Evolutionary conservation across 2,329 filamentous ascomycete species (phyloP).

Genomic region (Fusarium agapanthi): DNA sequence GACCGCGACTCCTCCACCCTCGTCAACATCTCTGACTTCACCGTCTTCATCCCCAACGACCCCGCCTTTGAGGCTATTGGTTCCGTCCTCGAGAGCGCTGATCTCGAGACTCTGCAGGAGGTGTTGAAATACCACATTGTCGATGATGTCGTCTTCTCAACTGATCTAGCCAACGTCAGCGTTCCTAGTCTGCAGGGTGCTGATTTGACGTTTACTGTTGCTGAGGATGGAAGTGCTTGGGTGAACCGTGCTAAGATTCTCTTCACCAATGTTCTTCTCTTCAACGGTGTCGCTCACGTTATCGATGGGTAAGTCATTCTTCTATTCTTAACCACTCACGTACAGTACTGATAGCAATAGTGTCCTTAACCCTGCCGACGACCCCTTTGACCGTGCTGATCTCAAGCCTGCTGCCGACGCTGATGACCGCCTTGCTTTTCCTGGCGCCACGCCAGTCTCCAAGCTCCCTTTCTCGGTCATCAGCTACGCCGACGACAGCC

Average conservation of each 20-base stretch:
- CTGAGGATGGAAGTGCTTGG: conserved; percentile 42
- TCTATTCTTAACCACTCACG: accelerated
- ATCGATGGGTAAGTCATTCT: conserved; percentile 41
- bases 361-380: conserved; percentile 39
- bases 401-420: conserved; percentile 35
- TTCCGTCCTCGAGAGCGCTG: conserved; percentile 39
- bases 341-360: conserved; percentile 16
- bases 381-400: conserved; percentile 37
- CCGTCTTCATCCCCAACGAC: conserved; percentile 43
- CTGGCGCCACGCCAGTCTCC: conserved; percentile 37
- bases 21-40: conserved; percentile 45
- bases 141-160: conserved; percentile 44
- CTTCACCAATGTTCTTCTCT: conserved; percentile 43
- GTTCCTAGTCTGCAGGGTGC: conserved; percentile 36
- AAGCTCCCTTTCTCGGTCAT: conserved; percentile 40
- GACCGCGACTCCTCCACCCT: conserved; percentile 23
- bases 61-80: conserved; percentile 43
- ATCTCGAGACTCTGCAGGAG: conserved; percentile 36
- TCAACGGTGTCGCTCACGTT: conserved; percentile 47
- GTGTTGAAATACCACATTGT: conserved; percentile 47
- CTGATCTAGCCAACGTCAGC: conserved; percentile 41
- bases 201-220: conserved; percentile 43
- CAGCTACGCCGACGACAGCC: conserved; percentile 33
- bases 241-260: conserved; percentile 47
- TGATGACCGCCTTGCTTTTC: conserved; percentile 41